phyloP scores from a whole-genome alignment of 1,284 basidiomycete genomes.

The Rhodotorula glutinis region DNA sequence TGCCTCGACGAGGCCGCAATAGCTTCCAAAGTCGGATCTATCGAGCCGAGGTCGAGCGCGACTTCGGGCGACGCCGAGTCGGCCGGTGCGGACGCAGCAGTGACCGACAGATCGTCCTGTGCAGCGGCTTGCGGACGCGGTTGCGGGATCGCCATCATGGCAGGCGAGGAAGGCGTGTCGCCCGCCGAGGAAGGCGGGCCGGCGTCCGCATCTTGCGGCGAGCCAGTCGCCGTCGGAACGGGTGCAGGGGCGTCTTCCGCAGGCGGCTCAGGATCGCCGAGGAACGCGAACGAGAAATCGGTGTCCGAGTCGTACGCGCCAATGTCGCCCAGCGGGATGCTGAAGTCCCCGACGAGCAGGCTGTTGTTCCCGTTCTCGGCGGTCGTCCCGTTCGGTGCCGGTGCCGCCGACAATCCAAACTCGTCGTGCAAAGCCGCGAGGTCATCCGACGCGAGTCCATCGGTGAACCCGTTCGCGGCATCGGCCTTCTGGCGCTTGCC shows the following conservation, averaged over 20 bases:
- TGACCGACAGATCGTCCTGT: neutral
- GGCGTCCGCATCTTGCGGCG: neutral
- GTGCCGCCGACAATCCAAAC: neutral
- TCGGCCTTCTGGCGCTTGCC: constrained; percentile 2
- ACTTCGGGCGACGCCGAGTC: neutral
- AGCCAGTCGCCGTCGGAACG: neutral
- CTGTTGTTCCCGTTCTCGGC: neutral
- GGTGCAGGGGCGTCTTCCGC: neutral
- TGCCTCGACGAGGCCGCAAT: constrained; percentile 5
- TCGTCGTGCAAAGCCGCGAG: neutral
- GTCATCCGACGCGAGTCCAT: neutral
- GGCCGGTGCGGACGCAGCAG: constrained; percentile 1
- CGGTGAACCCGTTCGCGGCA: neutral
- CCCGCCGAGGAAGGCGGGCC: neutral
- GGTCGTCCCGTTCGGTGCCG: neutral
- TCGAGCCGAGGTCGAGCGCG: constrained; percentile 4
- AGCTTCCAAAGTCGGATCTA: constrained; percentile 13
- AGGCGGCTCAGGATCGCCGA: constrained; percentile 5
- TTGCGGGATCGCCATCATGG: neutral
- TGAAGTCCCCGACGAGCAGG: constrained; percentile 9
- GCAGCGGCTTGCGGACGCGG: neutral
- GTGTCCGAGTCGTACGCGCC: constrained; percentile 14
- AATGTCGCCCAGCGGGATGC: constrained; percentile 19
- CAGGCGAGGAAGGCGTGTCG: neutral
- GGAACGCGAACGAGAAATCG: constrained; percentile 18